Evolutionary conservation across 768 basidiomycete species (phyloP).

Genomic region (Clavaria fumosa): DNA sequence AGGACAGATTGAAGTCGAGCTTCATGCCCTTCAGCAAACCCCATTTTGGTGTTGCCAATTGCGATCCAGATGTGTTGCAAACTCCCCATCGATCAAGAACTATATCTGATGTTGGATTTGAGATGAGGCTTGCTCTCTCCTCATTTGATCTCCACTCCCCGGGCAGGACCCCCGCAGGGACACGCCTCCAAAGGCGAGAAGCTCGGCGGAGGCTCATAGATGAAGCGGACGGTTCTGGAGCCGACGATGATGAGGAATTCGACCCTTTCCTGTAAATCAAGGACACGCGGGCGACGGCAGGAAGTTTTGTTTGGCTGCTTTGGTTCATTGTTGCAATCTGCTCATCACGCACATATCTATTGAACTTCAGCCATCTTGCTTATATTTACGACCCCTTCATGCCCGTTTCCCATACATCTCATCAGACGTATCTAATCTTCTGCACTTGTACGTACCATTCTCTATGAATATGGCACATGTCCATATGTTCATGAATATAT

Average conservation of each 20-base stretch:
- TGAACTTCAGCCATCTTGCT: too few relatives aligned
- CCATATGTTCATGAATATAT: too few relatives aligned
- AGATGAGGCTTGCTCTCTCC: background rate
- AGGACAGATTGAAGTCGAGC: slow-evolving; percentile 14
- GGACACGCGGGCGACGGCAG: too few relatives aligned
- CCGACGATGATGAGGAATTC: background rate
- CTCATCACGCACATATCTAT: background rate
- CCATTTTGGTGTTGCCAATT: background rate
- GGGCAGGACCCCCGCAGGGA: too few relatives aligned
- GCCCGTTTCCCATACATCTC: too few relatives aligned
- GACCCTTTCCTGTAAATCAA: background rate
- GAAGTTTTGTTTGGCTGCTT: too few relatives aligned
- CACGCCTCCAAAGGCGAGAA: background rate
- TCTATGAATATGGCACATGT: too few relatives aligned
- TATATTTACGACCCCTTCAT: too few relatives aligned
- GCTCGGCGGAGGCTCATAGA: too few relatives aligned
- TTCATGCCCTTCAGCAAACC: slow-evolving; percentile 16
- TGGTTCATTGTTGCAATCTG: background rate
- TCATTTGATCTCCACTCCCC: background rate
- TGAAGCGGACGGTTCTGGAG: background rate
- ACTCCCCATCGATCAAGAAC: background rate
- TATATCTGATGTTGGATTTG: slow-evolving; percentile 5
- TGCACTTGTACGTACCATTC: too few relatives aligned
- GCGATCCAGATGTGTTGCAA: slow-evolving; percentile 7
- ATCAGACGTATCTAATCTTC: too few relatives aligned